Evolutionary conservation across 305 asterid genomes (phyloP).

Genomic region (Petunia hybrid): DNA sequence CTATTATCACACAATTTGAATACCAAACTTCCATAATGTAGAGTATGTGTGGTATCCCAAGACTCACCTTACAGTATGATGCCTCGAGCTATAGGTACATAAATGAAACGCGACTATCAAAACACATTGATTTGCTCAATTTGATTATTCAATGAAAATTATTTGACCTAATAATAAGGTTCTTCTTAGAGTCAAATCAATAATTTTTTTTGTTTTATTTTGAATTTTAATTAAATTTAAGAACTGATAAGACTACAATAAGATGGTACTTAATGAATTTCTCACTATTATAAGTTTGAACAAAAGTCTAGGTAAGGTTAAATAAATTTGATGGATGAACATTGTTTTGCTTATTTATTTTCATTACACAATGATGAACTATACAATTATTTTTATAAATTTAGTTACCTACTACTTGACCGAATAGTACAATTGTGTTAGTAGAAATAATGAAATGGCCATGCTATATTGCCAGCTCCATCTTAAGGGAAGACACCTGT

Average conservation of each 20-base stretch:
- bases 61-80: neutral
- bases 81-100: neutral
- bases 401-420: neutral
- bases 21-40: no score
- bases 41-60: no score
- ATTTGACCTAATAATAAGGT: neutral
- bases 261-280: neutral
- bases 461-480: slow-evolving; percentile 31
- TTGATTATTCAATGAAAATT: neutral
- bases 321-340: neutral
- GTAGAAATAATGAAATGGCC: slow-evolving; percentile 26
- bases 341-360: neutral
- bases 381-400: neutral
- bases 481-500: slow-evolving; percentile 11
- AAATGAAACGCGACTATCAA: neutral
- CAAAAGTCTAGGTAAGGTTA: neutral
- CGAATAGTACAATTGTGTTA: slow-evolving; percentile 24
- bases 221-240: neutral
- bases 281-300: neutral
- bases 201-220: neutral
- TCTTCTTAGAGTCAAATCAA: neutral
- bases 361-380: neutral
- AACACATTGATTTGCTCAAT: neutral
- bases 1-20: no score
- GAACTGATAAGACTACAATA: neutral